Evolutionary conservation across 164 flowering plant genomes (phyloP).

Genomic region (Saururus chinensis): DNA sequence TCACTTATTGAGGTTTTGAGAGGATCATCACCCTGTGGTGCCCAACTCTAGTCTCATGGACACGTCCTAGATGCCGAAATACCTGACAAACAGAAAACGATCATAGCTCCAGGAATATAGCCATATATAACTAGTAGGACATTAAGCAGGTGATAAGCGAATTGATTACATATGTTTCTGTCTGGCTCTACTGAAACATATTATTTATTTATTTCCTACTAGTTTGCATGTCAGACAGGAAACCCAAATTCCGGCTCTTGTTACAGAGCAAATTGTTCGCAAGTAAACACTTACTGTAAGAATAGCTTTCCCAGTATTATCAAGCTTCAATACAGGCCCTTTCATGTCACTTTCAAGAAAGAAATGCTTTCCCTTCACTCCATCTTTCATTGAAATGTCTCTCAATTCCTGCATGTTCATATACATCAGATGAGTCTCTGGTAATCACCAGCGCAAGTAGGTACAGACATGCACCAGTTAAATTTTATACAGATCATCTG

Average conservation of each 20-base stretch:
- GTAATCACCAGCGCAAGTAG: background rate
- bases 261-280: background rate
- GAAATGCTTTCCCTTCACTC: slow-evolving; percentile 66
- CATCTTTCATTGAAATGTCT: slow-evolving; percentile 57
- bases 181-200: background rate
- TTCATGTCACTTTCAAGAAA: slow-evolving; percentile 82
- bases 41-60: slow-evolving; percentile 74
- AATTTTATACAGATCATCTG: background rate
- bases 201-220: too few species aligned
- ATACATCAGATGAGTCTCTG: background rate
- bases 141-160: background rate
- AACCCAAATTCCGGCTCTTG: background rate
- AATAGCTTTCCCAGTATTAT: slow-evolving; percentile 82
- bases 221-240: background rate
- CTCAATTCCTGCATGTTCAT: slow-evolving; percentile 54
- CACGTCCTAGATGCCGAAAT: slow-evolving; percentile 88
- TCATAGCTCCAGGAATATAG: background rate
- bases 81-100: slow-evolving; percentile 31
- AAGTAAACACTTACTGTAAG: slow-evolving; percentile 38
- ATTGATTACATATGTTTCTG: background rate
- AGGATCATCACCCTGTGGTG: slow-evolving; percentile 78
- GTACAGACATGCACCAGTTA: background rate
- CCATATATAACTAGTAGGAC: background rate
- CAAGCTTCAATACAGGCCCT: slow-evolving; percentile 82
- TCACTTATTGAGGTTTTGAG: slow-evolving; percentile 38